These are phyloP conservation scores for Boletus bicolor DNA, from an alignment of 768 basidiomycete genomes.

Conservation along the genomic window DNA sequence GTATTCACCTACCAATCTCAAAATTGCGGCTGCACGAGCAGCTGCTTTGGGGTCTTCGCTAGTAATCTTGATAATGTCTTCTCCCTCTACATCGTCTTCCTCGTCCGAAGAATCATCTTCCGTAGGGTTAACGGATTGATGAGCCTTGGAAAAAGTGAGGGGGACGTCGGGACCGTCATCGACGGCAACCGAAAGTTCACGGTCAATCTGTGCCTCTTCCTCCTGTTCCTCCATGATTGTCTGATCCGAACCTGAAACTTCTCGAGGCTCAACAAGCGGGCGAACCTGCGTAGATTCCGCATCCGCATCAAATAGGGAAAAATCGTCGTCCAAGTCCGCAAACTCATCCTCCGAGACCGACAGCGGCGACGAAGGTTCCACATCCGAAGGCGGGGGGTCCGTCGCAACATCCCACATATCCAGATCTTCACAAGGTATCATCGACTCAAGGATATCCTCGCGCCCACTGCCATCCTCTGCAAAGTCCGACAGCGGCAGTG, in stretches of 20 bases:
- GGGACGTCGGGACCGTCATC: slow-evolving; percentile 14
- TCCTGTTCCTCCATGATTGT: slow-evolving; percentile 22
- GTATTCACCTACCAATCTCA: slow-evolving; percentile 66
- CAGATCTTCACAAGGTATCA: slow-evolving; percentile 2
- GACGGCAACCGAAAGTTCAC: slow-evolving; percentile 33
- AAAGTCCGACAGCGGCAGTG: slow-evolving; percentile 15
- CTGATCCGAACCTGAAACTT: slow-evolving; percentile 14
- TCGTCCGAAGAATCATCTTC: slow-evolving; percentile 23
- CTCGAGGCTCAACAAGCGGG: not conserved
- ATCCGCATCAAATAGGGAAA: slow-evolving; percentile 13
- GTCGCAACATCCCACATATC: slow-evolving; percentile 23
- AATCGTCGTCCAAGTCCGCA: slow-evolving; percentile 14
- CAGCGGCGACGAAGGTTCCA: slow-evolving; percentile 6
- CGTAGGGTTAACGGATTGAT: not conserved
- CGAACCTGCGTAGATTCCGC: slow-evolving; percentile 16
- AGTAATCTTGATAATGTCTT: slow-evolving; percentile 72
- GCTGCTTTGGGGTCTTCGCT: slow-evolving; percentile 84
- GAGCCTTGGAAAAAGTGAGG: not conserved
- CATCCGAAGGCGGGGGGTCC: slow-evolving; percentile 18
- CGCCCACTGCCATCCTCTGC: slow-evolving; percentile 6
- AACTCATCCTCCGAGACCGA: slow-evolving; percentile 21
- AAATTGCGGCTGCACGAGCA: slow-evolving; percentile 88
- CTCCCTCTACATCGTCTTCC: slow-evolving; percentile 35
- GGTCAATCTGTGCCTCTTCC: slow-evolving; percentile 35
- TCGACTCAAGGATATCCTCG: not conserved